phyloP scores from a whole-genome alignment of 2,329 filamentous ascomycete genomes.

The Neofusicoccum cordaticola region DNA sequence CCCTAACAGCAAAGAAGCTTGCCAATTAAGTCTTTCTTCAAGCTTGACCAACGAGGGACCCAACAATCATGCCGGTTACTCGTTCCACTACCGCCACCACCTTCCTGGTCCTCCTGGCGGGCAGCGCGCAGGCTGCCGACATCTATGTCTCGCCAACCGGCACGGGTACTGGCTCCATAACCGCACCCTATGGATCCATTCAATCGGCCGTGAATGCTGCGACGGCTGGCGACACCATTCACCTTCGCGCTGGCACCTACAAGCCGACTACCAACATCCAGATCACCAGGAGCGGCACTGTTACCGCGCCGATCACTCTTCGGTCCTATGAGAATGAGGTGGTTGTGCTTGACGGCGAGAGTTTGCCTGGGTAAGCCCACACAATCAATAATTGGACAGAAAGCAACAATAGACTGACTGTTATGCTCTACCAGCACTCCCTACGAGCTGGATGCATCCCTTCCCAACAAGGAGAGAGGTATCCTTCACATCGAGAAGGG shows the following conservation, averaged over 20 bases:
- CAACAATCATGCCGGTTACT: background rate
- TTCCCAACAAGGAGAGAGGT: slow-evolving; percentile 44
- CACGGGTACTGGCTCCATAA: slow-evolving; percentile 39
- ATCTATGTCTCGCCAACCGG: slow-evolving; percentile 49
- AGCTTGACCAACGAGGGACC: background rate
- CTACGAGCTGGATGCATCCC: slow-evolving; percentile 38
- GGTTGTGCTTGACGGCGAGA: slow-evolving; percentile 49
- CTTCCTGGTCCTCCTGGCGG: background rate
- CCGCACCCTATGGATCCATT: slow-evolving; percentile 46
- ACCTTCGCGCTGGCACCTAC: slow-evolving; percentile 47
- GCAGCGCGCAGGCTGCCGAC: slow-evolving; percentile 24
- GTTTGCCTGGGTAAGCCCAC: slow-evolving; percentile 21
- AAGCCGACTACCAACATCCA: slow-evolving; percentile 48
- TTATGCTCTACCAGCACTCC: slow-evolving; percentile 35
- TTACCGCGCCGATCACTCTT: slow-evolving; percentile 42
- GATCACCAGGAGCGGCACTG: slow-evolving; percentile 45
- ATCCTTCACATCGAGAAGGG: slow-evolving; percentile 48
- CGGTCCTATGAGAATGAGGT: slow-evolving; percentile 44
- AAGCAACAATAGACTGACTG: too few species aligned
- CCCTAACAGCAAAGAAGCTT: background rate
- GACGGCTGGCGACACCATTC: slow-evolving; percentile 47
- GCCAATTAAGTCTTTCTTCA: background rate
- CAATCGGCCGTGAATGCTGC: slow-evolving; percentile 48
- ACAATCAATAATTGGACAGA: background rate
- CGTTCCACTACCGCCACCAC: background rate